Evolutionary conservation across 495 filamentous ascomycete genomes (phyloP).

Genomic region (Penicillium arizonense): DNA sequence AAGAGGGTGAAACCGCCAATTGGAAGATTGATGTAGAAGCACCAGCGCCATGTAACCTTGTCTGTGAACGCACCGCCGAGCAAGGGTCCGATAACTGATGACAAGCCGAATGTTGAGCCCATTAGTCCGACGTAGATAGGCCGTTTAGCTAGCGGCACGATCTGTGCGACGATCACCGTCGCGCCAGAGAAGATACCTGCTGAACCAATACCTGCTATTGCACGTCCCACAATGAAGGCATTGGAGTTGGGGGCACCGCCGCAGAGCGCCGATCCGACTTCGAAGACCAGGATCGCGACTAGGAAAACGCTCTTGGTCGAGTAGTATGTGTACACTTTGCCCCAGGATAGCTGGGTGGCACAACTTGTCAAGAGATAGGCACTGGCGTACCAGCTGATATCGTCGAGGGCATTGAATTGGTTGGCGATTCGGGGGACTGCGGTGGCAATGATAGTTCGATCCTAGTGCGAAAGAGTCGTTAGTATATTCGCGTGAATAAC

Average conservation of each 20-base stretch:
- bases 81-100: constrained; percentile 48
- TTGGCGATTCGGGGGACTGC: constrained; percentile 70
- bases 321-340: constrained; percentile 66
- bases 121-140: constrained; percentile 51
- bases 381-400: constrained; percentile 58
- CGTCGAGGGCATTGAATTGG: constrained; percentile 59
- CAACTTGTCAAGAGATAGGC: constrained; percentile 50
- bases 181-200: constrained; percentile 52
- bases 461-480: constrained; percentile 21
- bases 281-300: constrained; percentile 56
- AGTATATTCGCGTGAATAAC: background rate
- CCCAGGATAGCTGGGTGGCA: constrained; percentile 48
- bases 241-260: constrained; percentile 67
- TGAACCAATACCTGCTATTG: constrained; percentile 49
- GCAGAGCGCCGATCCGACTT: constrained; percentile 67
- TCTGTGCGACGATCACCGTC: constrained; percentile 54
- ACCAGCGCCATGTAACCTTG: constrained; percentile 54
- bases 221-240: constrained; percentile 66
- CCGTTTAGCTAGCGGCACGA: constrained; percentile 54
- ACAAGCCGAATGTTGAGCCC: constrained; percentile 52
- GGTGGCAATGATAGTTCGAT: constrained; percentile 68
- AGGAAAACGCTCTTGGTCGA: constrained; percentile 57
- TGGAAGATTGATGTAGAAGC: constrained; percentile 65
- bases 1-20: constrained; percentile 51
- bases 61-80: constrained; percentile 33